Evolutionary conservation across 495 filamentous ascomycete species (phyloP).

Genomic region (Hypomontagnella monticulosa): DNA sequence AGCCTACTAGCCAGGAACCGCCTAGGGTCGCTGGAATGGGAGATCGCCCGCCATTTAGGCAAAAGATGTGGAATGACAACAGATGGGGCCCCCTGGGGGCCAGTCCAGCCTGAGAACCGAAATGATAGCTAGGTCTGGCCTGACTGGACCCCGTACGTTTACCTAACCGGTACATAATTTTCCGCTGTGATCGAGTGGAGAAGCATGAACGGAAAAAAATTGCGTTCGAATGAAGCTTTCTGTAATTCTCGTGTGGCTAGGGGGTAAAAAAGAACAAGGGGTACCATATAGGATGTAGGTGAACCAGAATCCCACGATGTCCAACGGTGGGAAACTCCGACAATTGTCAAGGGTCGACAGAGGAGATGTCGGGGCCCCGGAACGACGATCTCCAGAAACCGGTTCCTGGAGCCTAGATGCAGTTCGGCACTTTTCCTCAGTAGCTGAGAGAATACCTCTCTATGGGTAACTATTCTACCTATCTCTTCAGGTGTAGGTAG

Average conservation of each 20-base stretch:
- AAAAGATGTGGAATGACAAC: slow-evolving; percentile 46
- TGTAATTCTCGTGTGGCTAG: slow-evolving; percentile 8
- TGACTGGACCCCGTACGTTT: slow-evolving; percentile 25
- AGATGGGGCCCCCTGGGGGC: slow-evolving; percentile 23
- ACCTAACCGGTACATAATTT: slow-evolving; percentile 31
- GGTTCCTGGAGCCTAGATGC: slow-evolving; percentile 41
- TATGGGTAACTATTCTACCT: slow-evolving; percentile 15
- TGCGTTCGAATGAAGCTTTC: slow-evolving; percentile 5
- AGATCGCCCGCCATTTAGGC: slow-evolving; percentile 44
- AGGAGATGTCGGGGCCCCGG: slow-evolving; percentile 39
- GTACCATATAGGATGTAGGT: slow-evolving; percentile 23
- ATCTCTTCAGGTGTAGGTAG: slow-evolving; percentile 13
- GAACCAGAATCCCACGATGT: slow-evolving; percentile 27
- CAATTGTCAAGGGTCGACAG: slow-evolving; percentile 21
- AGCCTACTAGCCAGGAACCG: slow-evolving; percentile 26
- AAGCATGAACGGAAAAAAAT: not conserved
- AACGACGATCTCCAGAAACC: slow-evolving; percentile 44
- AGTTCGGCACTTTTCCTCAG: slow-evolving; percentile 42
- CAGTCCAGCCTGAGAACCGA: slow-evolving; percentile 36
- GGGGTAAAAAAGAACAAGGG: slow-evolving; percentile 14
- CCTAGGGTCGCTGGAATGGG: slow-evolving; percentile 38
- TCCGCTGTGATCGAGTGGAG: slow-evolving; percentile 15
- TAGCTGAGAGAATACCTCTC: slow-evolving; percentile 12
- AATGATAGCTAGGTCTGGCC: slow-evolving; percentile 35
- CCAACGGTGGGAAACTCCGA: slow-evolving; percentile 35